Evolutionary conservation across 1,284 basidiomycete genomes (phyloP).

Genomic region (Leccinum griseonigrum): DNA sequence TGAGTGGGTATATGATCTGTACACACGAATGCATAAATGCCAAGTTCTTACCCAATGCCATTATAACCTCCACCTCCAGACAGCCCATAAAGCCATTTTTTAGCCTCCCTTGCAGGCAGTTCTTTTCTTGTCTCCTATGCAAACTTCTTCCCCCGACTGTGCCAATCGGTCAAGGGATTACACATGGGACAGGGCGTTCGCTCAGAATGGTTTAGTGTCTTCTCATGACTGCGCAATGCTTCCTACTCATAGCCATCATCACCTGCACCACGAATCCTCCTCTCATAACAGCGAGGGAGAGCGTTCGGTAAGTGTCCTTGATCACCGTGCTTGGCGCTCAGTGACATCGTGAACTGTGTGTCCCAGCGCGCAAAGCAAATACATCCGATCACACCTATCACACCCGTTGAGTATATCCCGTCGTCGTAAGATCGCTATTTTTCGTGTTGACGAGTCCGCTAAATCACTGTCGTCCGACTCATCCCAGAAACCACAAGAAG

Average conservation of each 20-base stretch:
- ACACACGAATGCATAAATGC: slow-evolving; percentile 39
- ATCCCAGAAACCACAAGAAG: slow-evolving; percentile 32
- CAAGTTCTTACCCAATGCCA: slow-evolving; percentile 35
- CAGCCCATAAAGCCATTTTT: slow-evolving; percentile 20
- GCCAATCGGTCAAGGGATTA: slow-evolving; percentile 31
- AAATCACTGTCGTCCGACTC: slow-evolving; percentile 8
- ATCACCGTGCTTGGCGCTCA: slow-evolving; percentile 4
- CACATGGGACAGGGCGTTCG: slow-evolving; percentile 36
- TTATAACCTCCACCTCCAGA: slow-evolving; percentile 30
- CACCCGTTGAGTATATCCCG: slow-evolving; percentile 31
- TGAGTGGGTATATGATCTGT: slow-evolving; percentile 40
- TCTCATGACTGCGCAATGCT: slow-evolving; percentile 35
- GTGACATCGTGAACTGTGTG: slow-evolving; percentile 14
- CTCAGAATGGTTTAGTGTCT: slow-evolving; percentile 40
- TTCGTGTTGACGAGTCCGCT: slow-evolving; percentile 12
- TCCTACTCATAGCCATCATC: slow-evolving; percentile 32
- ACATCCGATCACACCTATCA: slow-evolving; percentile 37
- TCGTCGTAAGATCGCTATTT: slow-evolving; percentile 25
- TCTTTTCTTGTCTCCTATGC: slow-evolving; percentile 30
- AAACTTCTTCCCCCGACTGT: slow-evolving; percentile 27
- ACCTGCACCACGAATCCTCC: slow-evolving; percentile 22
- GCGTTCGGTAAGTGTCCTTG: slow-evolving; percentile 18
- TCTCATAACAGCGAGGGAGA: slow-evolving; percentile 29
- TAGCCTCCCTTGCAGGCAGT: slow-evolving; percentile 23
- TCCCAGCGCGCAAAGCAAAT: slow-evolving; percentile 29